These are phyloP conservation scores for Podila minutissima DNA, from an alignment of 192 early-diverging fungal species.

Conservation along the genomic window DNA sequence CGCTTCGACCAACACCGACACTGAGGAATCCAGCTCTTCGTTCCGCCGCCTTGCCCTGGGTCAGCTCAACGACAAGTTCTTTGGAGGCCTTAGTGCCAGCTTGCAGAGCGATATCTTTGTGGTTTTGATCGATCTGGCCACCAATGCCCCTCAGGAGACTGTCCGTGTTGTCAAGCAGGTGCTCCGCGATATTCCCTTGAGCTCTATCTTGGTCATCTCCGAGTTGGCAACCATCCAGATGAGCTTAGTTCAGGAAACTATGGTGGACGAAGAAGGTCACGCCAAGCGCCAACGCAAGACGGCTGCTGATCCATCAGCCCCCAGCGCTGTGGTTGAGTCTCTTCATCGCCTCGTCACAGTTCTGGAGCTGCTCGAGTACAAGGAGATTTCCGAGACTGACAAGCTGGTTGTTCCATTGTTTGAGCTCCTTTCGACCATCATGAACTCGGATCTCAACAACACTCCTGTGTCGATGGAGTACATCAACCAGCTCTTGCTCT, in stretches of 20 bases:
- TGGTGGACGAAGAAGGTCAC: slow-evolving; percentile 18
- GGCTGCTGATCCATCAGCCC: slow-evolving; percentile 14
- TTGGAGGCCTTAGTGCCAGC: slow-evolving; percentile 35
- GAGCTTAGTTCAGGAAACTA: slow-evolving; percentile 25
- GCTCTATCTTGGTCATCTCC: slow-evolving; percentile 37
- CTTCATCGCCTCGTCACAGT: slow-evolving; percentile 70
- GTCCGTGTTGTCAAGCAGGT: slow-evolving; percentile 59
- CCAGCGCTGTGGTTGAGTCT: slow-evolving; percentile 40
- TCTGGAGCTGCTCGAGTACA: slow-evolving; percentile 83
- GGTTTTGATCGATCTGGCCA: slow-evolving; percentile 61
- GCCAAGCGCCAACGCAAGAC: slow-evolving; percentile 49
- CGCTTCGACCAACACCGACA: slow-evolving; percentile 44
- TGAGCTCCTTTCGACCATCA: slow-evolving; percentile 71
- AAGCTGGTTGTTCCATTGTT: slow-evolving; percentile 76
- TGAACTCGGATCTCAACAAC: slow-evolving; percentile 59
- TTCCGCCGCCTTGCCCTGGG: slow-evolving; percentile 57
- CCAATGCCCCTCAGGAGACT: slow-evolving; percentile 59
- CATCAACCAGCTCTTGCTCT: slow-evolving; percentile 86
- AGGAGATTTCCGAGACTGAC: slow-evolving; percentile 57
- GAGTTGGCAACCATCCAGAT: slow-evolving; percentile 45
- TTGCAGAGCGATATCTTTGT: slow-evolving; percentile 61
- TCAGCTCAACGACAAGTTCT: slow-evolving; percentile 56
- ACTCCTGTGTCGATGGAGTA: slow-evolving; percentile 80
- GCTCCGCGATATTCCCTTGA: slow-evolving; percentile 49
- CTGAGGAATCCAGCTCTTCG: slow-evolving; percentile 54